Percentiles rank a stretch among this genome's conserved stretches.
Evolutionary conservation across 352 stramenopile species (phyloP).

Genomic region (Phytophthora pistaciae): DNA sequence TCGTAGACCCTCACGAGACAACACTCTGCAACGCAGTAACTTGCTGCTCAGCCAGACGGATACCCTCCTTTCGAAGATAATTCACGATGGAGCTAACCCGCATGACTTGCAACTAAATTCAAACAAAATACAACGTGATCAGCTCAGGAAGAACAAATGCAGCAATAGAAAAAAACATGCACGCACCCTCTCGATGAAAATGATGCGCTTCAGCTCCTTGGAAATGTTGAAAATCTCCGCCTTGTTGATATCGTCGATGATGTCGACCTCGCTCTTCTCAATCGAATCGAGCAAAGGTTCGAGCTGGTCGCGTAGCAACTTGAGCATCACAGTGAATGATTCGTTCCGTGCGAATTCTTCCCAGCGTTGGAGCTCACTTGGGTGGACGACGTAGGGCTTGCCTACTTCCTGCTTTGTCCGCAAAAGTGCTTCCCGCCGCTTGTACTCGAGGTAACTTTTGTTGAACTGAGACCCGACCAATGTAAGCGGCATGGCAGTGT

Average conservation of each 20-base stretch:
- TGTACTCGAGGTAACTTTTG: constrained; percentile 85
- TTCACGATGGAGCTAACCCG: constrained; percentile 68
- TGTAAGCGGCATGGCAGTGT: constrained; percentile 84
- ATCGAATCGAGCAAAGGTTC: constrained; percentile 53
- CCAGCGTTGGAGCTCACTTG: constrained; percentile 58
- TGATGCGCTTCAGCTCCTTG: constrained; percentile 58
- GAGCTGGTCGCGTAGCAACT: constrained; percentile 43
- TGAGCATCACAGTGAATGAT: constrained; percentile 55
- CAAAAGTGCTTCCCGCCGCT: constrained; percentile 71
- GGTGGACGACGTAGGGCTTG: constrained; percentile 61
- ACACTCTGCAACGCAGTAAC: constrained; percentile 76
- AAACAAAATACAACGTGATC: not conserved
- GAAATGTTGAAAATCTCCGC: constrained; percentile 32
- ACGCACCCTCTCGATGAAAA: constrained; percentile 60
- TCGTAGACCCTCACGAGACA: constrained; percentile 30
- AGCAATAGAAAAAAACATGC: not conserved
- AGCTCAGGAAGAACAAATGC: not conserved
- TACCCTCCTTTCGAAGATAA: constrained; percentile 72
- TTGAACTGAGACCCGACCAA: constrained; percentile 86
- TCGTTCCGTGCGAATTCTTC: constrained; percentile 59
- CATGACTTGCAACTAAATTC: constrained; percentile 67
- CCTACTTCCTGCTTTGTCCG: constrained; percentile 80
- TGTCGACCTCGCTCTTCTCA: constrained; percentile 55
- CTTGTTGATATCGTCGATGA: constrained; percentile 57
- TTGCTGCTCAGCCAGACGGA: constrained; percentile 79